These are phyloP conservation scores for Byssothecium circinans DNA, from an alignment of 2,329 filamentous ascomycete genomes.

Conservation along the genomic window DNA sequence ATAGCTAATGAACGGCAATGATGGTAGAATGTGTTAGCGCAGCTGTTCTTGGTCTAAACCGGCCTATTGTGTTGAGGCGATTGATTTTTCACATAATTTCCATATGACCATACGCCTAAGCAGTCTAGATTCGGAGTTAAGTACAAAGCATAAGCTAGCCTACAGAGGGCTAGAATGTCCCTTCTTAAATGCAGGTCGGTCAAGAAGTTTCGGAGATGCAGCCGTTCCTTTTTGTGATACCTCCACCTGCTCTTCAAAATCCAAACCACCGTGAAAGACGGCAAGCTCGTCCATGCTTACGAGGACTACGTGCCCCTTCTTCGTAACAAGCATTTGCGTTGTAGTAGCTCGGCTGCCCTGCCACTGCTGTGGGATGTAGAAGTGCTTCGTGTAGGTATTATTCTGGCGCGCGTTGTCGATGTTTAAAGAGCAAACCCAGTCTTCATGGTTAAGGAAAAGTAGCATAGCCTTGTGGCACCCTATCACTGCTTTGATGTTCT, in stretches of 20 bases:
- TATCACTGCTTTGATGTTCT: no score
- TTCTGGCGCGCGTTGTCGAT: not conserved
- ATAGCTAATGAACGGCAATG: no score
- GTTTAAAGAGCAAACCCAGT: not conserved
- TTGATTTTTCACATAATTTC: no score
- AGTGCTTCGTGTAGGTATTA: not conserved
- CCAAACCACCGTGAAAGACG: not conserved
- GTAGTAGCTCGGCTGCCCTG: not conserved
- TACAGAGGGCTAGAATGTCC: not conserved
- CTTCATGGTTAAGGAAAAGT: no score
- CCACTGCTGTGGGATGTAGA: not conserved
- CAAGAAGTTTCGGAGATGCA: not conserved
- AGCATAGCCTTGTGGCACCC: no score
- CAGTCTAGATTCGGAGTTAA: no score
- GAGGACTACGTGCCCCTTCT: not conserved
- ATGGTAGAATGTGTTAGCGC: no score
- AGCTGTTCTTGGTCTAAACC: no score
- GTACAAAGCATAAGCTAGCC: no score
- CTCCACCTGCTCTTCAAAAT: not conserved
- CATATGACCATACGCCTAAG: no score
- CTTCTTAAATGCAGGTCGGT: not conserved
- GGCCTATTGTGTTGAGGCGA: no score
- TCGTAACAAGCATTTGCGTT: not conserved
- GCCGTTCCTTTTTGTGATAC: not conserved
- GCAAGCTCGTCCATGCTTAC: not conserved